Evolutionary conservation across 768 basidiomycete genomes (phyloP).

Genomic region (Serendipita sp.): DNA sequence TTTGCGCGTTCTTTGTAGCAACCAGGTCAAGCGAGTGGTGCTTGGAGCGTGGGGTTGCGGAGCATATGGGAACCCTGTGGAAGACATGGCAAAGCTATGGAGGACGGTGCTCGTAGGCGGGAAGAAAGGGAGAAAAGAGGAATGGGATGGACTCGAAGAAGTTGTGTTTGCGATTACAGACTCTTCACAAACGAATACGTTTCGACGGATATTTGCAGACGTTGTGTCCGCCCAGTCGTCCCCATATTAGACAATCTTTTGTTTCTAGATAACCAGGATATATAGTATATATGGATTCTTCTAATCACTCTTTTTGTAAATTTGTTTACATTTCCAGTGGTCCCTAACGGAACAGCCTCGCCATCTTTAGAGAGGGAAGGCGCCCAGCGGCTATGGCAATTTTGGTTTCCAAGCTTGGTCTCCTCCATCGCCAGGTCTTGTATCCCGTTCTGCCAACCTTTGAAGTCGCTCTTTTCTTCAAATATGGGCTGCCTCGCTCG

Average conservation of each 20-base stretch:
- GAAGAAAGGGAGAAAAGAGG: neutral
- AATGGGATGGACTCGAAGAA: neutral
- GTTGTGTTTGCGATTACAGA: neutral
- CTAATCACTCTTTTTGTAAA: too few relatives aligned
- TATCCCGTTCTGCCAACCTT: too few relatives aligned
- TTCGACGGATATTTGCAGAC: neutral
- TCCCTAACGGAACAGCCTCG: too few relatives aligned
- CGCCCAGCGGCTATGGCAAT: too few relatives aligned
- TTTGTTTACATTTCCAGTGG: too few relatives aligned
- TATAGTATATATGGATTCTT: too few relatives aligned
- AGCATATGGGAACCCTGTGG: slow-evolving; percentile 3
- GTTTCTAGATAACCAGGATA: too few relatives aligned
- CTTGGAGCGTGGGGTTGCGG: slow-evolving; percentile 4
- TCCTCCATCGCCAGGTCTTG: too few relatives aligned
- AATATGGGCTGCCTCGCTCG: neutral
- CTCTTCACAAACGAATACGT: neutral
- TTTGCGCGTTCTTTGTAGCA: neutral
- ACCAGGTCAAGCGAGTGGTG: neutral
- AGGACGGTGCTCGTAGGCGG: neutral
- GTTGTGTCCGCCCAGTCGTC: too few relatives aligned
- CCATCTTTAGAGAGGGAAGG: too few relatives aligned
- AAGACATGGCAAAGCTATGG: neutral
- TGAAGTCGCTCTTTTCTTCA: neutral
- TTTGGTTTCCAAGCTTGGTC: too few relatives aligned
- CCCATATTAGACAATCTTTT: too few relatives aligned